A percentile compares a stretch with the other conserved stretches of the same genome.
Conservation (phyloP, 257 asterid species). For the Paraleonurus japonicus region DNA sequence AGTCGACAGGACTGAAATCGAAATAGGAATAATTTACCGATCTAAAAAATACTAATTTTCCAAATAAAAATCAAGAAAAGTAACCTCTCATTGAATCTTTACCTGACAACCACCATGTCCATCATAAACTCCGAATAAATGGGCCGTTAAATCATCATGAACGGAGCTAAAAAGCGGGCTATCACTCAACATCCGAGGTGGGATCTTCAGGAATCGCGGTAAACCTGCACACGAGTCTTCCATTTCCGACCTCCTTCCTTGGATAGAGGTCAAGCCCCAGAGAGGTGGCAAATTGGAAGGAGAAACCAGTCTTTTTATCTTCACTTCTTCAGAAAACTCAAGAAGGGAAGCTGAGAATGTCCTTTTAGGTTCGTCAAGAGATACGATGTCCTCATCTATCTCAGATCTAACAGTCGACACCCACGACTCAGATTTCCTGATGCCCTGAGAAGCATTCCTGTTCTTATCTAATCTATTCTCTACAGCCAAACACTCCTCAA, state of each 20-base stretch:
- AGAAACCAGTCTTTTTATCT: slow-evolving; percentile 32
- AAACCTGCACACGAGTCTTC: slow-evolving; percentile 68
- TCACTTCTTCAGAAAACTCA: slow-evolving; percentile 48
- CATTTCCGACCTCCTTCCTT: slow-evolving; percentile 85
- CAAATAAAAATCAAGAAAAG: background rate
- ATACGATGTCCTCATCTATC: slow-evolving; percentile 20
- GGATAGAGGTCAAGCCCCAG: slow-evolving; percentile 70
- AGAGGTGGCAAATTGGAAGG: slow-evolving; percentile 50
- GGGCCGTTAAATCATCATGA: slow-evolving; percentile 46
- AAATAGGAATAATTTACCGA: background rate
- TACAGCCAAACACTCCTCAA: slow-evolving; percentile 29
- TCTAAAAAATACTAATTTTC: background rate
- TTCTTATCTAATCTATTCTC: slow-evolving; percentile 21
- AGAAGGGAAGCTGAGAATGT: slow-evolving; percentile 38
- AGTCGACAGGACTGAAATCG: background rate
- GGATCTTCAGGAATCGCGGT: slow-evolving; percentile 58
- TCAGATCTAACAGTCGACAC: slow-evolving; percentile 29
- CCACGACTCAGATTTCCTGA: slow-evolving; percentile 34
- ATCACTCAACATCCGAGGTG: slow-evolving; percentile 56
- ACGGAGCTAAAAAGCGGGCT: slow-evolving; percentile 30
- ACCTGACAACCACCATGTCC: slow-evolving; percentile 97
- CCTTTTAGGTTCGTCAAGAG: slow-evolving; percentile 36
- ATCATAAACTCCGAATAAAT: slow-evolving; percentile 83
- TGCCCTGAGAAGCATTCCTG: slow-evolving; percentile 27
- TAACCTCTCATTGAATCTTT: background rate